Conservation (phyloP, 768 basidiomycete species). For the Tephrocybe sp. region DNA sequence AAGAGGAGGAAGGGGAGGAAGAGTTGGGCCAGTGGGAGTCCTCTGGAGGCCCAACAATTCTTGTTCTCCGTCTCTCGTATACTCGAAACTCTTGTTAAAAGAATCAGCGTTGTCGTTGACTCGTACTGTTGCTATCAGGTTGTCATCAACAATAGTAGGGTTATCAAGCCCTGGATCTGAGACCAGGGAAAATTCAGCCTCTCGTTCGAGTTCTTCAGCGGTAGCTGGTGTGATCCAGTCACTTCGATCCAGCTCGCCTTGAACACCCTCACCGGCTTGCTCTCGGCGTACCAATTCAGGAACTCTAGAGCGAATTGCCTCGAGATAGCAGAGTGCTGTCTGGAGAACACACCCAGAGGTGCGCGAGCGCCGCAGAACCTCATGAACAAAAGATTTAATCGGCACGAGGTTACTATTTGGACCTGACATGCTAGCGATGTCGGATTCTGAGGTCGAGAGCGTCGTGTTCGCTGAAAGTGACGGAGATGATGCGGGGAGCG, state of each 20-base stretch:
- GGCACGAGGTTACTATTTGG: slow-evolving; percentile 48
- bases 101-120: slow-evolving; percentile 30
- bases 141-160: slow-evolving; percentile 21
- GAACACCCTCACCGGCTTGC: slow-evolving; percentile 40
- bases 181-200: slow-evolving; percentile 30
- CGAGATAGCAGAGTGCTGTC: slow-evolving; percentile 85
- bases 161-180: slow-evolving; percentile 16
- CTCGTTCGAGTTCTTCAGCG: slow-evolving; percentile 41
- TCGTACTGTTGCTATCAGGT: slow-evolving; percentile 43
- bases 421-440: slow-evolving; percentile 14
- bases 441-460: slow-evolving; percentile 20
- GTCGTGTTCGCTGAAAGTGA: slow-evolving; percentile 18
- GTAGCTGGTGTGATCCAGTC: slow-evolving; percentile 43
- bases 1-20: slow-evolving; percentile 36
- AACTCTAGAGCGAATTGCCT: slow-evolving; percentile 74
- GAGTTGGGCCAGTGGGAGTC: slow-evolving; percentile 11
- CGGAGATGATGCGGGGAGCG: slow-evolving; percentile 27
- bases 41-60: neutral
- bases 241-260: slow-evolving; percentile 40
- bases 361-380: slow-evolving; percentile 83
- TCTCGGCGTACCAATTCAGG: slow-evolving; percentile 61
- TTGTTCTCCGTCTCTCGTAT: neutral
- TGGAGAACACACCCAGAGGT: slow-evolving; percentile 84
- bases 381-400: slow-evolving; percentile 80
- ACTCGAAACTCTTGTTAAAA: slow-evolving; percentile 16